Evolutionary conservation across 106 monocot species (phyloP).

Genomic region (Phalaenopsis equestris): DNA sequence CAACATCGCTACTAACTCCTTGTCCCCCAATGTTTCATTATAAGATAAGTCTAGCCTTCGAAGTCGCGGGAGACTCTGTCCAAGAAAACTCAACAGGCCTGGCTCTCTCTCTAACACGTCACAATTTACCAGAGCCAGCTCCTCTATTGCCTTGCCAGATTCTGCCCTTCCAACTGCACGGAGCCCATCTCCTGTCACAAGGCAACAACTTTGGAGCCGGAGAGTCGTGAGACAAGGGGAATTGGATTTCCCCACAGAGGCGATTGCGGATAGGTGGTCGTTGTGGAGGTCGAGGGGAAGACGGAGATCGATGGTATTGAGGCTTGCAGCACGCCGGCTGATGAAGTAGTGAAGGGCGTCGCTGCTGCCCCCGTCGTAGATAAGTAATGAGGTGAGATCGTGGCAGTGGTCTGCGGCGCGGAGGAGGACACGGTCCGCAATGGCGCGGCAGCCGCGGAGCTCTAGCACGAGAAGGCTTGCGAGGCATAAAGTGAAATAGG

Average conservation of each 20-base stretch:
- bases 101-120: conserved; percentile 68
- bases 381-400: conserved; percentile 37
- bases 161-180: conserved; percentile 32
- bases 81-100: conserved; percentile 51
- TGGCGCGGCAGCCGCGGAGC: conserved; percentile 53
- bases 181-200: conserved; percentile 65
- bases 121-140: conserved; percentile 65
- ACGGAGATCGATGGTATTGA: conserved; percentile 56
- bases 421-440: conserved; percentile 61
- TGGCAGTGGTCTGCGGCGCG: conserved; percentile 50
- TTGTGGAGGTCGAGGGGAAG: conserved; percentile 79
- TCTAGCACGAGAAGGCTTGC: conserved; percentile 37
- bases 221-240: conserved; percentile 18
- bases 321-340: conserved; percentile 22
- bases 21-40: conserved; percentile 51
- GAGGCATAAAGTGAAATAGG: conserved; percentile 32
- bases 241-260: background rate
- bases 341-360: conserved; percentile 62
- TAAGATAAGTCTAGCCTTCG: conserved; percentile 44
- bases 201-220: conserved; percentile 74
- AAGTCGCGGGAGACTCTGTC: conserved; percentile 39
- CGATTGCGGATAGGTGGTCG: conserved; percentile 45
- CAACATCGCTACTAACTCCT: conserved; percentile 54
- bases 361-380: conserved; percentile 70
- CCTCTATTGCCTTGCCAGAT: conserved; percentile 28